Conservation (phyloP, 345 rosid genomes). For the Gossypium sturtianum region DNA sequence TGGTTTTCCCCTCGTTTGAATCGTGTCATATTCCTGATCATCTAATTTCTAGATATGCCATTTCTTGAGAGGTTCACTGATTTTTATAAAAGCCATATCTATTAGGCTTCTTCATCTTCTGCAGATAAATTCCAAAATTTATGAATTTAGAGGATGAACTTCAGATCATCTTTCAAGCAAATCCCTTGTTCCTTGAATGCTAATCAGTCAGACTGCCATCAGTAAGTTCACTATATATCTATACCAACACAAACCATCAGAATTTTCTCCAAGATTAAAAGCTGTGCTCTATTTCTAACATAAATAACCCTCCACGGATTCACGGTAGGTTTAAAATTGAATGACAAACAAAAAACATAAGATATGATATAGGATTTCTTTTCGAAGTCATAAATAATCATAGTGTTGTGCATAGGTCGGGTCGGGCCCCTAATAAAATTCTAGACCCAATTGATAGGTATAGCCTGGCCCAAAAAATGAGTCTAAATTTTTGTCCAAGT, state of each 20-base stretch:
- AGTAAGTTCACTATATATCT: neutral
- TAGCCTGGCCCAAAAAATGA: fast-evolving
- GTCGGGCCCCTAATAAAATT: too few species aligned
- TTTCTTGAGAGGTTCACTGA: neutral
- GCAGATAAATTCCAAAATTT: neutral
- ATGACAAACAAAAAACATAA: neutral
- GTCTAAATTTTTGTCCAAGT: too few species aligned
- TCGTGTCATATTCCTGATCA: neutral
- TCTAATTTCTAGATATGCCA: neutral
- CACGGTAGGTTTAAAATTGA: neutral
- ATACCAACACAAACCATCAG: neutral
- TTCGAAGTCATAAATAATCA: too few species aligned
- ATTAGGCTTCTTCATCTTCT: neutral
- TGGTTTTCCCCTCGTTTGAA: neutral
- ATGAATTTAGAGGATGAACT: neutral
- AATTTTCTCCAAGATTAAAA: neutral
- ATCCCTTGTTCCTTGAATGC: conserved; percentile 2
- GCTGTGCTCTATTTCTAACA: neutral
- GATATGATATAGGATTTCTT: neutral
- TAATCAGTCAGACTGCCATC: neutral
- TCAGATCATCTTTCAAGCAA: neutral
- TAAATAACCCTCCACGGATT: neutral
- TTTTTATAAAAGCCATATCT: neutral
- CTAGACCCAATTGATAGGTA: too few species aligned
- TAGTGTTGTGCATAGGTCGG: too few species aligned